Evolutionary conservation across 106 monocot species (phyloP).

Genomic region (Agapanthus africanus): DNA sequence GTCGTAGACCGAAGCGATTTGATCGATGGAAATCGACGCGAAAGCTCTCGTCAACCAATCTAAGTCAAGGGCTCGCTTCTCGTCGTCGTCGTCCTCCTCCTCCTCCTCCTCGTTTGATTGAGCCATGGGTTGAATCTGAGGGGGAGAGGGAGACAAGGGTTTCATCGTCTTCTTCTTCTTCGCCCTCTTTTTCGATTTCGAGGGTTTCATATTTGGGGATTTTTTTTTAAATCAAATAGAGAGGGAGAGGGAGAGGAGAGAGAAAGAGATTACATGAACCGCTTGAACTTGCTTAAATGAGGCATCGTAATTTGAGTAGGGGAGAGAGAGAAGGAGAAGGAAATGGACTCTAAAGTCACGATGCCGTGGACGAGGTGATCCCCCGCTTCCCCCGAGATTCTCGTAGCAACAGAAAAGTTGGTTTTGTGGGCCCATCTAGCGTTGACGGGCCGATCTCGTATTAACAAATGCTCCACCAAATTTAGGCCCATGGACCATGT

Average conservation of each 20-base stretch:
- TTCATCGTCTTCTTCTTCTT: conserved; percentile 1
- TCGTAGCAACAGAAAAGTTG: no score
- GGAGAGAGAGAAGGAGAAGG: no score
- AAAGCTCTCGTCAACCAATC: conserved; percentile 51
- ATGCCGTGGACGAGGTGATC: no score
- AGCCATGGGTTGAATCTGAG: neutral
- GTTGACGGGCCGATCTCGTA: no score
- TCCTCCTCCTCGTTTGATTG: conserved; percentile 2
- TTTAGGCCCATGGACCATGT: no score
- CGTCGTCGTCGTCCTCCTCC: conserved; percentile 1
- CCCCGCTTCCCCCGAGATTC: no score
- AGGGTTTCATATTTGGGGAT: conserved; percentile 6
- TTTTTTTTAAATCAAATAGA: neutral
- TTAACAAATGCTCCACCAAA: no score
- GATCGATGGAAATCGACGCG: conserved; percentile 31
- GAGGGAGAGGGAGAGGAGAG: neutral
- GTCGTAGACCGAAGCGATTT: conserved; percentile 38
- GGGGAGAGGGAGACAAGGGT: conserved; percentile 4
- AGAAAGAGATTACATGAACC: neutral
- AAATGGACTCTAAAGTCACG: no score
- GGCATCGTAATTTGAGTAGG: no score
- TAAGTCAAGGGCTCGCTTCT: conserved; percentile 14
- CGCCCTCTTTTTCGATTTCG: neutral
- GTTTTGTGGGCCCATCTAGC: no score
- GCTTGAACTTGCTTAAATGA: no score